These are phyloP conservation scores for Auricularia sp. DNA, from an alignment of 768 basidiomycete species.

Conservation along the genomic window DNA sequence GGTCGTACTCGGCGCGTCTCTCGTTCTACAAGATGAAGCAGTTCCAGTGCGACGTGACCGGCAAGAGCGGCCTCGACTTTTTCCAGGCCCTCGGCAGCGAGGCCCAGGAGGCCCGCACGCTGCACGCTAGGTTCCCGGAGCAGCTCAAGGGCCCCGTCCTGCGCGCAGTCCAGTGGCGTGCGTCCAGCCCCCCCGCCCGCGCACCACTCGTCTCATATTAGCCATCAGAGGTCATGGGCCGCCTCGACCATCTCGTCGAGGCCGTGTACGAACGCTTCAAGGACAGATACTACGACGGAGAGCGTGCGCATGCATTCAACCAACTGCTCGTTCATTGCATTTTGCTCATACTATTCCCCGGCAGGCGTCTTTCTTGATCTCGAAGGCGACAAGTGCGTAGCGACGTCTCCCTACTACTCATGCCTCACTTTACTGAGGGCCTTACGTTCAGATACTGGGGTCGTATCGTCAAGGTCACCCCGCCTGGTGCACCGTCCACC, in stretches of 20 bases:
- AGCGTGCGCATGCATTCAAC: conserved; percentile 56
- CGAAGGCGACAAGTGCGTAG: conserved; percentile 73
- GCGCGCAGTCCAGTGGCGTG: conserved; percentile 93
- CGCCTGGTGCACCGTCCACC: conserved; percentile 43
- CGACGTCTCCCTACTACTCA: background rate
- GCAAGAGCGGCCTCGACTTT: conserved; percentile 88
- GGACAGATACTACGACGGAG: conserved; percentile 85
- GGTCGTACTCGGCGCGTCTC: conserved; percentile 83
- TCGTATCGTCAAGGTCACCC: conserved; percentile 67
- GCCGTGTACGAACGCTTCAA: conserved; percentile 93
- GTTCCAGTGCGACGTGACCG: conserved; percentile 96
- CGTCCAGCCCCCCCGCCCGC: conserved; percentile 29
- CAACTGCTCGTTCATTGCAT: conserved; percentile 8
- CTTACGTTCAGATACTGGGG: conserved; percentile 58
- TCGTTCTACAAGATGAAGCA: conserved; percentile 90
- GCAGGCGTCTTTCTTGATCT: conserved; percentile 85
- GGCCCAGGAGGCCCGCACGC: conserved; percentile 74
- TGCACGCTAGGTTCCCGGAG: conserved; percentile 88
- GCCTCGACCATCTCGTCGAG: conserved; percentile 90
- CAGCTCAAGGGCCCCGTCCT: conserved; percentile 87
- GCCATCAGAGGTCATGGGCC: conserved; percentile 82
- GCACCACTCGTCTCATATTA: conserved; percentile 10
- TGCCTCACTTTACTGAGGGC: background rate
- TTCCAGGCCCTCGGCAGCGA: conserved; percentile 92
- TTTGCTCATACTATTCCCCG: conserved; percentile 7